Percentiles rank a stretch among this genome's conserved stretches.
Evolutionary conservation across 2,329 filamentous ascomycete genomes (phyloP).

Genomic region (Rutstroemia sp.): DNA sequence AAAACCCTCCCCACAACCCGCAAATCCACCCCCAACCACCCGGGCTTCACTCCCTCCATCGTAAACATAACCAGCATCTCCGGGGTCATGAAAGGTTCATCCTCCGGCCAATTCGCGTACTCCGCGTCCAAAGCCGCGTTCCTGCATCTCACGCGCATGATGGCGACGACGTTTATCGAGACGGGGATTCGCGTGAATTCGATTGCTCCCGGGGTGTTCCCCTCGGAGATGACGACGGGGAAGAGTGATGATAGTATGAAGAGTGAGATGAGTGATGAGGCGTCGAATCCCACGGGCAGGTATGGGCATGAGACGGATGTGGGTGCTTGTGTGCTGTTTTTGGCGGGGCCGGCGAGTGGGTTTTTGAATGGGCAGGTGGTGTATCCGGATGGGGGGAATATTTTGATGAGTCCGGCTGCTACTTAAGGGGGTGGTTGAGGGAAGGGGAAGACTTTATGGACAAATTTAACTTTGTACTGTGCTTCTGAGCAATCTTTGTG

Average conservation of each 20-base stretch:
- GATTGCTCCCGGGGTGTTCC: constrained; percentile 44
- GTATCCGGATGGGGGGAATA: constrained; percentile 38
- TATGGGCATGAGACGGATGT: constrained; percentile 41
- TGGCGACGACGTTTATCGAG: constrained; percentile 41
- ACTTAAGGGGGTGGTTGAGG: not conserved
- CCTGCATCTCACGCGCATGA: constrained; percentile 35
- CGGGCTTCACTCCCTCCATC: constrained; percentile 15
- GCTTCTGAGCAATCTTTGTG: too few species aligned
- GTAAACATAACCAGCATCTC: constrained; percentile 13
- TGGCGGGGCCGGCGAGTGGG: constrained; percentile 40
- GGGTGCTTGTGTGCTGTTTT: constrained; percentile 42
- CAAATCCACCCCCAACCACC: constrained; percentile 35
- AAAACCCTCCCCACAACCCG: constrained; percentile 25
- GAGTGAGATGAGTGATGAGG: constrained; percentile 8
- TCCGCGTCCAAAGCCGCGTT: constrained; percentile 39
- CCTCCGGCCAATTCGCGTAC: constrained; percentile 16
- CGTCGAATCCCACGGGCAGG: constrained; percentile 37
- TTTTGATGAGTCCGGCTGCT: not conserved
- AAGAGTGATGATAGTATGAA: constrained; percentile 41
- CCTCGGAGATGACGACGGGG: constrained; percentile 40
- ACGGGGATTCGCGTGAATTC: constrained; percentile 48
- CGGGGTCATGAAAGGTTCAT: constrained; percentile 15
- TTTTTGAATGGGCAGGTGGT: constrained; percentile 48
- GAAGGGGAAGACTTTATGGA: not conserved
- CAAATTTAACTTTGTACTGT: not conserved